Percentiles rank a stretch among this genome's conserved stretches.
phyloP scores from a whole-genome alignment of 192 early-diverging fungal genomes.

The Coemansia interrupta region DNA sequence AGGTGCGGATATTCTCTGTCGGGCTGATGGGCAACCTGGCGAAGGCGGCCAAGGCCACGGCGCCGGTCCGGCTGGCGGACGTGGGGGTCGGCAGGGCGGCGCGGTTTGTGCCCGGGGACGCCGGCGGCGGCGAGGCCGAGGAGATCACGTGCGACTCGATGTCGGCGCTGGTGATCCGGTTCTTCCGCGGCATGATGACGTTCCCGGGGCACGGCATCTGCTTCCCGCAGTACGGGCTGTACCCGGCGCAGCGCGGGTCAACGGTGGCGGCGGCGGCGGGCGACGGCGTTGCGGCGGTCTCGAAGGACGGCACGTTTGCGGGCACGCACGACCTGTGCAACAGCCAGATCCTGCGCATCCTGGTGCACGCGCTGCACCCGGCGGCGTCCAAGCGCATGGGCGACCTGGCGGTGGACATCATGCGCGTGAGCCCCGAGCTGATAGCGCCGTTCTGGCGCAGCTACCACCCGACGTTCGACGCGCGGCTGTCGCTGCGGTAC shows the following conservation, averaged over 20 bases:
- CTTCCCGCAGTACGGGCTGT: conserved; percentile 46
- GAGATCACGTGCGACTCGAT: conserved; percentile 19
- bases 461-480: conserved; percentile 35
- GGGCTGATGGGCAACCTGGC: conserved; percentile 31
- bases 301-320: conserved; percentile 7
- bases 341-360: conserved; percentile 42
- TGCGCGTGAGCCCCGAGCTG: conserved; percentile 46
- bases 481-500: conserved; percentile 38
- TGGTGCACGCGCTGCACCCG: conserved; percentile 31
- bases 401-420: conserved; percentile 30
- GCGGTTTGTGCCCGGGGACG: conserved; percentile 14
- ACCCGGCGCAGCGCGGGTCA: conserved; percentile 25
- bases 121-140: background rate
- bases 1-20: conserved; percentile 30
- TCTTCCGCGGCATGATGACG: conserved; percentile 47
- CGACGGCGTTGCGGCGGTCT: conserved; percentile 13
- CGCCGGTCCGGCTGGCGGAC: conserved; percentile 5
- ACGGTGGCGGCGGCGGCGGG: conserved; percentile 8
- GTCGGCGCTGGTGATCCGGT: conserved; percentile 32
- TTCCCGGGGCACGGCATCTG: conserved; percentile 44
- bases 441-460: conserved; percentile 50
- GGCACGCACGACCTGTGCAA: conserved; percentile 40
- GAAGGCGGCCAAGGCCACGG: conserved; percentile 20
- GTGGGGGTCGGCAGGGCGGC: conserved; percentile 21
- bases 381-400: conserved; percentile 23